Evolutionary conservation across 1,284 basidiomycete genomes (phyloP).

Genomic region (Ganoderma leucocontextum): DNA sequence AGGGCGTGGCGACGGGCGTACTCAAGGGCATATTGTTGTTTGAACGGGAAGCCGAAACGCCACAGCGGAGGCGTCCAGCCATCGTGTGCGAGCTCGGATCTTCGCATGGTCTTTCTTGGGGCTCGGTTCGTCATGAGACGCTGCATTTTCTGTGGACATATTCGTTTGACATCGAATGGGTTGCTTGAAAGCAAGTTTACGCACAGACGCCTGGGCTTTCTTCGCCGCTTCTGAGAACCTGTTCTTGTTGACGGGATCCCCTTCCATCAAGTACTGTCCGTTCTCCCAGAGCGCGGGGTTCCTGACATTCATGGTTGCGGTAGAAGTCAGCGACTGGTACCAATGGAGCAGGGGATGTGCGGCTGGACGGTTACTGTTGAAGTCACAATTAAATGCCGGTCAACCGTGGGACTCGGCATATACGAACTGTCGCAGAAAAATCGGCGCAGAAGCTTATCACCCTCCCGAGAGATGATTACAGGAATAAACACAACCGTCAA

Average conservation of each 20-base stretch:
- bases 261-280: neutral
- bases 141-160: neutral
- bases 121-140: neutral
- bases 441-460: too few relatives aligned
- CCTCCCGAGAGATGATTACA: too few relatives aligned
- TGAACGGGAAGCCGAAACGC: neutral
- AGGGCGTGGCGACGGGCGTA: neutral
- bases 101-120: neutral
- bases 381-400: too few relatives aligned
- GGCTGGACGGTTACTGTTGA: neutral
- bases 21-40: neutral
- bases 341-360: neutral
- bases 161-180: neutral
- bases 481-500: too few relatives aligned
- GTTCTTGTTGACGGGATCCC: neutral
- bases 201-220: neutral
- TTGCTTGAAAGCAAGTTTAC: neutral
- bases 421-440: too few relatives aligned
- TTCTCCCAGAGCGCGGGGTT: neutral
- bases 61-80: neutral
- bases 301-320: neutral
- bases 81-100: neutral
- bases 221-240: neutral
- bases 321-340: neutral
- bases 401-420: too few relatives aligned